These are phyloP conservation scores for Trypanosoma scelopori DNA, from an alignment of 208 protist species.

Conservation along the genomic window DNA sequence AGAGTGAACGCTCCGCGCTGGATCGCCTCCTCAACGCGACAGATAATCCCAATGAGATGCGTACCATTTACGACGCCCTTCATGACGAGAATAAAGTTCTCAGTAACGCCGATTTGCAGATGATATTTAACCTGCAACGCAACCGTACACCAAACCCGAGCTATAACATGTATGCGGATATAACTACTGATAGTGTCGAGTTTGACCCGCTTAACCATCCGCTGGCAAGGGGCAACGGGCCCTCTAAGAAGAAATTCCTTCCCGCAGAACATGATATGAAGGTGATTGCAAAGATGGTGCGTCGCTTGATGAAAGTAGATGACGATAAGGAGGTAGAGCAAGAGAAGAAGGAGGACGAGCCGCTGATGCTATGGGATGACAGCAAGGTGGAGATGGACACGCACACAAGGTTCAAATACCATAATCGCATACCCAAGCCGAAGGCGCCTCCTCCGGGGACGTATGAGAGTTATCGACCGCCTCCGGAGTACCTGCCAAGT, in stretches of 20 bases:
- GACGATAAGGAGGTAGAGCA: conserved; percentile 28
- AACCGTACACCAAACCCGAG: conserved; percentile 85
- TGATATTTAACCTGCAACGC: conserved; percentile 93
- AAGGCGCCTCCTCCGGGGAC: conserved; percentile 90
- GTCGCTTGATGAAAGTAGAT: conserved; percentile 45
- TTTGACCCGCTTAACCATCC: conserved; percentile 93
- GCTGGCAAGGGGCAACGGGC: conserved; percentile 79
- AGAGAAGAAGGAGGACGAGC: conserved; percentile 38
- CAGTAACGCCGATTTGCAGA: conserved; percentile 88
- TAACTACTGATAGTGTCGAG: conserved; percentile 74
- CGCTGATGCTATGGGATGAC: conserved; percentile 78
- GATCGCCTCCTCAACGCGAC: conserved; percentile 90
- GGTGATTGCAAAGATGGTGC: conserved; percentile 90
- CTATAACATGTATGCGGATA: conserved; percentile 91
- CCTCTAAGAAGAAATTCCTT: conserved; percentile 83
- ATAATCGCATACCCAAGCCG: conserved; percentile 81
- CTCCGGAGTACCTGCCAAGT: conserved; percentile 96
- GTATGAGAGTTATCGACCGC: conserved; percentile 98
- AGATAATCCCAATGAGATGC: conserved; percentile 90
- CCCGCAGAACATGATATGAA: conserved; percentile 90
- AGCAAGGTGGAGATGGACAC: conserved; percentile 86
- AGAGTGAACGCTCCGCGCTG: conserved; percentile 82
- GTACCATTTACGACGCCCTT: conserved; percentile 91
- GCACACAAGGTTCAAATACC: conserved; percentile 87
- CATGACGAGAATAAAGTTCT: conserved; percentile 90